Evolutionary conservation across 2,329 filamentous ascomycete genomes (phyloP), one percentile per base, ranked within the genome.

Genomic region (Penicillium sp.): DNA sequence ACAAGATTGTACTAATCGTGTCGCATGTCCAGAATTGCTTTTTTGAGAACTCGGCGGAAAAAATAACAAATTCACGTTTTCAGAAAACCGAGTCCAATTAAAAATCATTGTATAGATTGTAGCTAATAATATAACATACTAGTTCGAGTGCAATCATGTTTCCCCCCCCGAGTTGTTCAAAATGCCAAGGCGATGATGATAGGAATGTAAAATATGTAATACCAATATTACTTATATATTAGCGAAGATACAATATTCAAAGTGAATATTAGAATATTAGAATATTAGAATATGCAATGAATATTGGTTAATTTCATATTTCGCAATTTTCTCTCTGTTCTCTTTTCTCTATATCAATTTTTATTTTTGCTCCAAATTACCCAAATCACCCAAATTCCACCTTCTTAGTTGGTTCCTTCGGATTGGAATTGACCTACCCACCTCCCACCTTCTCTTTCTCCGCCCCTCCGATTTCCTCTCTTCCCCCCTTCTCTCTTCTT

Each of bases 381-480:
- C 33, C 15, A 15, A 38, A 25, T 35, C 45, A 21, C 13, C 13
- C 9, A 51, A 21, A 21, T 23, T n/a, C 25, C 36, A 29, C 29
- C 13, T 6, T 23, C 35, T 15, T 42, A 44, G 27, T 23, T 48
- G 29, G 45, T 35, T 35, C 45, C 45, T 48, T 48, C 31, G 49
- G 39, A 45, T 48, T 48, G 38, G 29, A 53, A 36, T 33, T 52
- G 39, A 33, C 49, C 49, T 43, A 52, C 50, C 50, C 50, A 53
- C 49, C 27, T 50, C 27, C 15, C 33, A 17, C 48, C 29, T 53
- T 36, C 39, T 45, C 41, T 33, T 45, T 53, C 50, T 53, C 50
- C 41, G 50, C 50, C 50, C 50, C 50, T 53, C 41, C 41, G 50
- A 54, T 53, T 53, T 51, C 55, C 58, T 53, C 49, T 50, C 49